Conservation (phyloP, 2,329 filamentous ascomycete genomes). For the Trichoderma breve region DNA sequence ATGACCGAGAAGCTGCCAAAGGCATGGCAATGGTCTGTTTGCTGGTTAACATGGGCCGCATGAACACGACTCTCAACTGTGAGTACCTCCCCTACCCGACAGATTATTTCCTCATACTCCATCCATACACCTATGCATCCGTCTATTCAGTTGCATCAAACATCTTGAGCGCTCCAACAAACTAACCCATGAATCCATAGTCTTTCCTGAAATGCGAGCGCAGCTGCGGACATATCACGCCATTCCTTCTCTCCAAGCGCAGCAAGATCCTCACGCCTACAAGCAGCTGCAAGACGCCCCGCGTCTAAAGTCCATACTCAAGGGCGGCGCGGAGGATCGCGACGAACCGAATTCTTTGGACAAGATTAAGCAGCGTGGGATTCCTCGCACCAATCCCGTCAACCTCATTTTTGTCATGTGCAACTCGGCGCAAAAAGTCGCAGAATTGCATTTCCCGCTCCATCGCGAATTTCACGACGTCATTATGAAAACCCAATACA, state of each 20-base stretch:
- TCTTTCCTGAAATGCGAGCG: slow-evolving; percentile 98
- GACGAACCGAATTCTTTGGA: slow-evolving; percentile 79
- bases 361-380: slow-evolving; percentile 65
- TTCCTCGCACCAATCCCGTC: slow-evolving; percentile 87
- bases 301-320: slow-evolving; percentile 92
- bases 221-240: slow-evolving; percentile 97
- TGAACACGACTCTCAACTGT: slow-evolving; percentile 99
- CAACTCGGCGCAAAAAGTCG: slow-evolving; percentile 84
- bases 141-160: slow-evolving; percentile 22
- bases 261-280: slow-evolving; percentile 92
- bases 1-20: slow-evolving; percentile 85
- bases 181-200: slow-evolving; percentile 44
- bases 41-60: slow-evolving; percentile 92
- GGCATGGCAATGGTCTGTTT: slow-evolving; percentile 99
- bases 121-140: neutral
- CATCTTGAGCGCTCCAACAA: neutral
- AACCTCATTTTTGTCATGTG: slow-evolving; percentile 96
- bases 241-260: slow-evolving; percentile 91
- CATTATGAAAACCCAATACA: slow-evolving; percentile 84
- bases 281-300: slow-evolving; percentile 97
- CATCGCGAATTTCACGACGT: slow-evolving; percentile 92
- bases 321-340: slow-evolving; percentile 90
- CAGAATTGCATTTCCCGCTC: slow-evolving; percentile 84
- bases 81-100: slow-evolving; percentile 34
- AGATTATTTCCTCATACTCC: no score